Percentiles rank a stretch among this genome's conserved stretches.
These are phyloP conservation scores for Avena insularis DNA, from an alignment of 176 grass and related monocot genomes.

Conservation along the genomic window DNA sequence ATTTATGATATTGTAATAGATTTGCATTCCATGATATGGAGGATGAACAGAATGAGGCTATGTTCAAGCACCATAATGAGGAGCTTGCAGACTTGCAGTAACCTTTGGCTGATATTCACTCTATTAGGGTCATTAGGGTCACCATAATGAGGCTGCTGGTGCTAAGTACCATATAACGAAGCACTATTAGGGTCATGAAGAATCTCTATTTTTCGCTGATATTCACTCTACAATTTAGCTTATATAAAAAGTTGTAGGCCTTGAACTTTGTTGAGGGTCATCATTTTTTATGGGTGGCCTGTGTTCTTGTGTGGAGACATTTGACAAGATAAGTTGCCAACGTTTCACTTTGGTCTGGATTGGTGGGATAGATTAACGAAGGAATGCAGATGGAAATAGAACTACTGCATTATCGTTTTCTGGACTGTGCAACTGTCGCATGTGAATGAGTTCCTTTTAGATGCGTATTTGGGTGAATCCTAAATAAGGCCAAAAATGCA, in stretches of 20 bases:
- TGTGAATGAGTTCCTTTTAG: not conserved
- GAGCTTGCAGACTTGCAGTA: conserved; percentile 44
- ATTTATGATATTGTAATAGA: conserved; percentile 45
- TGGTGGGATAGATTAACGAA: not conserved
- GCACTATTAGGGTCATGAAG: conserved; percentile 44
- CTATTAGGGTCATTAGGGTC: not conserved
- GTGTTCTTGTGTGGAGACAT: conserved; percentile 55
- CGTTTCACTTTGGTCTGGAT: not conserved
- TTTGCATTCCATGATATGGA: conserved; percentile 66
- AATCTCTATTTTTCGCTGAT: conserved; percentile 54
- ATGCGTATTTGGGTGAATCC: not conserved
- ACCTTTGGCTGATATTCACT: conserved; percentile 56
- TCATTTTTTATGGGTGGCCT: conserved; percentile 52
- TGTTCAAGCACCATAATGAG: conserved; percentile 54
- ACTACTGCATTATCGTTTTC: not conserved
- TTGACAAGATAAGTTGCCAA: not conserved
- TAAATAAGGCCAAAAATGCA: not conserved
- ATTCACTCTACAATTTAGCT: conserved; percentile 58
- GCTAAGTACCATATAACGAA: no score
- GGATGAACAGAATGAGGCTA: conserved; percentile 58
- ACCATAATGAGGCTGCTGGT: no score
- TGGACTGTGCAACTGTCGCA: not conserved
- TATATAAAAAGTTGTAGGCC: conserved; percentile 44
- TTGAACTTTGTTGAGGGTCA: conserved; percentile 57
- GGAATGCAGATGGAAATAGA: not conserved